Conservation (phyloP, 805 yeast species). For the Suhomyces emberorum region DNA sequence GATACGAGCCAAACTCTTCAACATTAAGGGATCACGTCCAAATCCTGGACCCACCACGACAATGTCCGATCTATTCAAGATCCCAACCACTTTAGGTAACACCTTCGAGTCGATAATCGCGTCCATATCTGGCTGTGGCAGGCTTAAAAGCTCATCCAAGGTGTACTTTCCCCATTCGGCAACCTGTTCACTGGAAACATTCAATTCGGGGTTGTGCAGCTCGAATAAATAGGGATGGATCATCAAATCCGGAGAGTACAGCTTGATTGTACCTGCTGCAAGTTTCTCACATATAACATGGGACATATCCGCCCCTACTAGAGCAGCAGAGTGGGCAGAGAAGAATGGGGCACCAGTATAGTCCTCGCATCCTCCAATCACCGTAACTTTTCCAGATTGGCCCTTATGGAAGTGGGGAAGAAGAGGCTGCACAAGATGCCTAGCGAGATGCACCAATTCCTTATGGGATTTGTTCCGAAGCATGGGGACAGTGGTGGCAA, state of each 20-base stretch:
- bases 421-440: conserved; percentile 71
- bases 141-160: conserved; percentile 21
- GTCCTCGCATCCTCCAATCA: conserved; percentile 93
- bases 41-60: conserved; percentile 92
- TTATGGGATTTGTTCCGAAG: conserved; percentile 23
- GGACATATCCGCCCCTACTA: conserved; percentile 83
- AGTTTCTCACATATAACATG: conserved; percentile 81
- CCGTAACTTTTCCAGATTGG: conserved; percentile 82
- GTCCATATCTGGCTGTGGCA: conserved; percentile 21
- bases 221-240: conserved; percentile 86
- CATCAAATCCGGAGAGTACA: conserved; percentile 91
- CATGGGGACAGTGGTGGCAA: no score
- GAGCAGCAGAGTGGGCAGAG: conserved; percentile 78
- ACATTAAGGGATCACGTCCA: conserved; percentile 76
- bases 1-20: conserved; percentile 54
- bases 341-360: conserved; percentile 97
- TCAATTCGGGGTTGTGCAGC: conserved; percentile 29
- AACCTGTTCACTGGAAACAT: conserved; percentile 16
- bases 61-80: conserved; percentile 70
- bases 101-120: conserved; percentile 41
- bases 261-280: conserved; percentile 80
- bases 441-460: conserved; percentile 50
- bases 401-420: conserved; percentile 77
- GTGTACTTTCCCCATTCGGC: conserved; percentile 12
- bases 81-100: conserved; percentile 50